Percentiles rank a stretch among this genome's conserved stretches.
Conservation (phyloP, 306 rosid species). For the Pyrus betulifolia region DNA sequence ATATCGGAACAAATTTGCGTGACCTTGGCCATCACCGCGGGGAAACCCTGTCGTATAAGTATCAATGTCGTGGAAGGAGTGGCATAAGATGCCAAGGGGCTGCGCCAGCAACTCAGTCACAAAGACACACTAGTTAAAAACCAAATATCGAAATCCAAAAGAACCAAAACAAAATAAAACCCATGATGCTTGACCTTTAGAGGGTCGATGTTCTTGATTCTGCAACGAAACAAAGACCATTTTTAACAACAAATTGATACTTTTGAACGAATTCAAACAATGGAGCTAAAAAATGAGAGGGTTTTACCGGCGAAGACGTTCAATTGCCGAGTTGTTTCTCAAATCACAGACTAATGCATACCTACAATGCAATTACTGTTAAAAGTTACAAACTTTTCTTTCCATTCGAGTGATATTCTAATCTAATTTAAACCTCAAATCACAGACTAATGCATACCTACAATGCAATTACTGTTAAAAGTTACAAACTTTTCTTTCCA, state of each 20-base stretch:
- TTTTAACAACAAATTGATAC: background rate
- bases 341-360: conserved; percentile 57
- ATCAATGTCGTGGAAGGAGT: conserved; percentile 85
- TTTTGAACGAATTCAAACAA: background rate
- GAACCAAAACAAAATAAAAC: background rate
- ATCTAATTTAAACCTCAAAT: too few species aligned
- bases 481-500: too few species aligned
- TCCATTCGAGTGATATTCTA: too few species aligned
- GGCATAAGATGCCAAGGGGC: conserved; percentile 95
- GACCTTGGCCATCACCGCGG: conserved; percentile 85
- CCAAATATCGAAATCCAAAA: conserved; percentile 3
- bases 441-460: conserved; percentile 73
- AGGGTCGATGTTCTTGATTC: conserved; percentile 79
- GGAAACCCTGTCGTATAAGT: conserved; percentile 81
- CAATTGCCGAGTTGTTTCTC: conserved; percentile 62
- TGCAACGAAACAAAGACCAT: conserved; percentile 33
- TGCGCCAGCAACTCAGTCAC: conserved; percentile 20
- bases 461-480: background rate
- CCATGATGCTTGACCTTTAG: conserved; percentile 52
- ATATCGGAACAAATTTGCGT: conserved; percentile 63
- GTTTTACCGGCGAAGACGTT: conserved; percentile 78
- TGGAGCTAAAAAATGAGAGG: background rate
- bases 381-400: too few species aligned
- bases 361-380: conserved; percentile 23
- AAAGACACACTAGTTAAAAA: conserved; percentile 1